phyloP scores from a whole-genome alignment of 768 basidiomycete species.

The Filobasidium floriforme region DNA sequence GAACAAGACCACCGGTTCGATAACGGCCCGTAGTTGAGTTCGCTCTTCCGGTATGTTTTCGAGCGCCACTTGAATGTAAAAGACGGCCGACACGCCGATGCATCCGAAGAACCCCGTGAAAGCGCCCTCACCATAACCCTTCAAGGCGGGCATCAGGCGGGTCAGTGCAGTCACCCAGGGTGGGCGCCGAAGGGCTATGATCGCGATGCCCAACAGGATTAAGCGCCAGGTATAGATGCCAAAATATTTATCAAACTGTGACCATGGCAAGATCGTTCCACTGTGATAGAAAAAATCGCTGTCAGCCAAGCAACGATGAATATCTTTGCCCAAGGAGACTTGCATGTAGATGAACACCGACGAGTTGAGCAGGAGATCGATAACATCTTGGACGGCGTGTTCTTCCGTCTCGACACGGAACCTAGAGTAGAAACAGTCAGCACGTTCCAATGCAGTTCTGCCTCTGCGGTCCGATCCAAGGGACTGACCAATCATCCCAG shows the following conservation, averaged over 20 bases:
- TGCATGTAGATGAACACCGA: slow-evolving; percentile 15
- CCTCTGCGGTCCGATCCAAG: slow-evolving; percentile 1
- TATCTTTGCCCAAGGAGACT: slow-evolving; percentile 33
- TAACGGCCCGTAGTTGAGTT: slow-evolving; percentile 31
- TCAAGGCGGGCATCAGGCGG: slow-evolving; percentile 40
- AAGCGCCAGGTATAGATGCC: slow-evolving; percentile 45
- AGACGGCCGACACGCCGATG: slow-evolving; percentile 38
- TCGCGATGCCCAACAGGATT: slow-evolving; percentile 43
- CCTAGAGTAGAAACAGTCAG: slow-evolving; percentile 8
- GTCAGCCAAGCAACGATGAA: slow-evolving; percentile 41
- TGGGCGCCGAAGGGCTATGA: slow-evolving; percentile 45
- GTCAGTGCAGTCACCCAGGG: slow-evolving; percentile 45
- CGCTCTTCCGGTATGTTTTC: slow-evolving; percentile 42
- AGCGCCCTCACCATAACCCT: slow-evolving; percentile 32
- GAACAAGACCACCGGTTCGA: slow-evolving; percentile 46
- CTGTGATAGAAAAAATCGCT: slow-evolving; percentile 8
- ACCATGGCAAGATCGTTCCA: slow-evolving; percentile 46
- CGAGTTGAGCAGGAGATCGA: slow-evolving; percentile 41
- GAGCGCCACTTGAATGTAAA: slow-evolving; percentile 46
- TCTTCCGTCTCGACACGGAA: slow-evolving; percentile 43
- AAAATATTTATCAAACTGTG: slow-evolving; percentile 29
- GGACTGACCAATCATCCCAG: slow-evolving; percentile 42
- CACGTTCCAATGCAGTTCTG: slow-evolving; percentile 15
- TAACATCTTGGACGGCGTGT: slow-evolving; percentile 42
- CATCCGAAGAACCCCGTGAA: slow-evolving; percentile 47